These are phyloP conservation scores for Eucalyptus sp. DNA, from an alignment of 345 rosid species.

Conservation along the genomic window DNA sequence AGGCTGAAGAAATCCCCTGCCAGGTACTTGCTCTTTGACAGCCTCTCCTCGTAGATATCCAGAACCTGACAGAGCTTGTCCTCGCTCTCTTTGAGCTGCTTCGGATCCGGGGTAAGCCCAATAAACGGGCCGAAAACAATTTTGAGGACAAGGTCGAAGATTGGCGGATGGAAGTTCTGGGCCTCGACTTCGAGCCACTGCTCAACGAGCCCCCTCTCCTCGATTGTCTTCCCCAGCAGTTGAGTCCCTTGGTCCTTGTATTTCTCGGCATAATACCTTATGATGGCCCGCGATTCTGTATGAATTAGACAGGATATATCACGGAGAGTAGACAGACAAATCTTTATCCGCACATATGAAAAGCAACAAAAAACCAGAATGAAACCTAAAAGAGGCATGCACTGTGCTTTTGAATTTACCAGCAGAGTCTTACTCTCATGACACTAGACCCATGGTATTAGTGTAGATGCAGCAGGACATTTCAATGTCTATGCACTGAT, in stretches of 20 bases:
- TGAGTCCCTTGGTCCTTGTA: constrained; percentile 36
- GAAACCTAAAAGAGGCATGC: neutral
- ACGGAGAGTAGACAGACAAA: neutral
- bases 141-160: constrained; percentile 22
- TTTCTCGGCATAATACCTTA: constrained; percentile 60
- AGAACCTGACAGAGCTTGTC: constrained; percentile 41
- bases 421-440: neutral
- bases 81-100: constrained; percentile 46
- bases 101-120: constrained; percentile 33
- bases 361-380: neutral
- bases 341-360: neutral
- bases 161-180: constrained; percentile 32
- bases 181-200: constrained; percentile 71
- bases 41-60: constrained; percentile 55
- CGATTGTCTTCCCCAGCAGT: constrained; percentile 22
- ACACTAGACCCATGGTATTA: neutral
- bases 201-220: constrained; percentile 50
- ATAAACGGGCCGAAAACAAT: constrained; percentile 19
- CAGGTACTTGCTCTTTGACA: constrained; percentile 46
- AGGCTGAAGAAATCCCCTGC: constrained; percentile 60
- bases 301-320: neutral
- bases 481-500: neutral
- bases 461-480: neutral
- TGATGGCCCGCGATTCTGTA: constrained; percentile 63
- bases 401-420: neutral